phyloP scores from a whole-genome alignment of 257 asterid species.

The Ehretia macrophylla region DNA sequence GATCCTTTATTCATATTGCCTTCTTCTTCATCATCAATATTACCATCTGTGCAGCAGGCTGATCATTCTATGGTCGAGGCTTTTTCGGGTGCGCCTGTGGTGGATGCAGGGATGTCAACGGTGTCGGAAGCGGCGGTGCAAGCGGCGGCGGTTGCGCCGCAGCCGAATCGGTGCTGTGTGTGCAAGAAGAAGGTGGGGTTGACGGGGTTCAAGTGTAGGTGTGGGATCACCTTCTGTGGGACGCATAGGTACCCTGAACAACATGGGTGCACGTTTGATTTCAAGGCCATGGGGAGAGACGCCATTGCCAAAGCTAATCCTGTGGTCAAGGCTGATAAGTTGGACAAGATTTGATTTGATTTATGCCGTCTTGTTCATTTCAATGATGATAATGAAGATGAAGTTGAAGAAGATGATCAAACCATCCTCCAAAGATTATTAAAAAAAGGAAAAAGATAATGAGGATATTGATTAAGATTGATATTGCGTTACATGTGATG shows the following conservation, averaged over 20 bases:
- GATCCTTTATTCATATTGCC: constrained; percentile 23
- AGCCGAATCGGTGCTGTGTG: constrained; percentile 49
- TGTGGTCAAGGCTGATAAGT: constrained; percentile 52
- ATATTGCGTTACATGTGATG: background rate
- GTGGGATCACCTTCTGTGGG: constrained; percentile 83
- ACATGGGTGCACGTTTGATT: constrained; percentile 72
- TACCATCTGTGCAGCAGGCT: constrained; percentile 1
- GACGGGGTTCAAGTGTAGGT: constrained; percentile 80
- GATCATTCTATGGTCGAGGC: background rate
- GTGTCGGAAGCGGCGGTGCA: background rate
- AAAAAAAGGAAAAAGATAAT: background rate
- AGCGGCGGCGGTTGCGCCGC: constrained; percentile 23
- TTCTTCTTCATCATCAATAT: constrained; percentile 22
- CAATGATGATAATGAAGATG: constrained; percentile 9
- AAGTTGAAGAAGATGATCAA: background rate
- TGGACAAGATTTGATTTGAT: constrained; percentile 70
- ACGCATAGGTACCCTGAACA: constrained; percentile 84
- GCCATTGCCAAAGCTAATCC: constrained; percentile 91
- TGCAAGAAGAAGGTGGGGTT: constrained; percentile 83
- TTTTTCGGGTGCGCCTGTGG: too few relatives aligned
- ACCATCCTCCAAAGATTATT: background rate
- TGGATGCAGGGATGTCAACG: background rate
- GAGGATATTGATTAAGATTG: background rate
- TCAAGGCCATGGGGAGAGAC: constrained; percentile 74
- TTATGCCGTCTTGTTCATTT: constrained; percentile 21